Base-by-base conservation (phyloP, 2,329 filamentous ascomycete genomes). In the Diaporthe nobilis region DNA sequence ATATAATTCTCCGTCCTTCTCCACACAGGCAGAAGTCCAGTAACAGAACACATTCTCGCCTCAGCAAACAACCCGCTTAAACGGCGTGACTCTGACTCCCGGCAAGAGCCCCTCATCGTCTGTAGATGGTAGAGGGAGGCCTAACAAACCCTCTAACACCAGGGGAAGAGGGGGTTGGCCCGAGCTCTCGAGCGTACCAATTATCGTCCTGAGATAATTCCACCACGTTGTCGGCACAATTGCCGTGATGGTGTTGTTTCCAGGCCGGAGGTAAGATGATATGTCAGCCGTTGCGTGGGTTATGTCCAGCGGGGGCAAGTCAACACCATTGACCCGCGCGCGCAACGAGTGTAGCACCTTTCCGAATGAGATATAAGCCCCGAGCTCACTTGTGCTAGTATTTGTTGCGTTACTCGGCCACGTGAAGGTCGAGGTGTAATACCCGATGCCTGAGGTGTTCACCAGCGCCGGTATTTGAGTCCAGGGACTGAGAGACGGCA, bases 201-300 rank as follows among this genome's bases (percentile, higher is more conserved):
- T 58, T 20, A 58, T 34, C 8, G 55, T 58, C 34, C 31, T 58
- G 8, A 58, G 55, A 34, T 58, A 58, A 58, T 58, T 58, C 55
- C 55, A 58, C 55, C 55, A 34, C 22, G 55, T 58, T 34, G 55
- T 58, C 15, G 55, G 55, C 15, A 58, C 55, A 28, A 58, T 5
- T 58, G 55, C 55, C 10, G 55, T 58, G 12, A 58, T 17, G 8
- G 28, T 58, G 10, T 58, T 58, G 15, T 34, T 10, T 2, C 55
- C 55, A 34, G 55, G 28, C 55, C 55, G 55, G 28, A 58, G 55
- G 55, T 58, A 58, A 10, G 55, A 22, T 5, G 55, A 58, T 37
- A 58, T 31, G 17, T 58, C 28, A 58, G 55, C 28, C 6, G 2
- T 37, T 5, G 55, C 28, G 28, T 58, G 15, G 37, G 55, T 58